These are phyloP conservation scores for Ailanthus altissimus DNA, from an alignment of 345 rosid species.

Conservation along the genomic window DNA sequence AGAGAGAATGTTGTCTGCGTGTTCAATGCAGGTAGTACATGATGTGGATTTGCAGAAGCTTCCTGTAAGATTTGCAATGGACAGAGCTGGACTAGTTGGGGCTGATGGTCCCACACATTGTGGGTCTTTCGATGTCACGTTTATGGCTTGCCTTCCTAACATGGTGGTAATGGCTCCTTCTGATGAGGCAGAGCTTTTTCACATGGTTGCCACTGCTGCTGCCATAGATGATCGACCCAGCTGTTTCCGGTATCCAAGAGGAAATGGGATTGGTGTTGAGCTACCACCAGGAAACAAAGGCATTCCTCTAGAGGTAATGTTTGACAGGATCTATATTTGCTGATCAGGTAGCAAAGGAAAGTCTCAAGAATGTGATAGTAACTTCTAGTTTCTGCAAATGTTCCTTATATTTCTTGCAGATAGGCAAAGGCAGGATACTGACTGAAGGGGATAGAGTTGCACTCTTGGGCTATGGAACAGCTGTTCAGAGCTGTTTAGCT, in stretches of 20 bases:
- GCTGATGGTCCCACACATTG: slow-evolving; percentile 99
- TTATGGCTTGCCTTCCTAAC: slow-evolving; percentile 98
- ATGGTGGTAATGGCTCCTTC: slow-evolving; percentile 99
- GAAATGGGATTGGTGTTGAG: slow-evolving; percentile 78
- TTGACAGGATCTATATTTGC: neutral
- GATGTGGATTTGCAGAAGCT: slow-evolving; percentile 95
- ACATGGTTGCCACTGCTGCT: slow-evolving; percentile 97
- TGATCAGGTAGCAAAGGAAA: neutral
- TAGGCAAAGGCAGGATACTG: slow-evolving; percentile 81
- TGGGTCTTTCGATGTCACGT: slow-evolving; percentile 93
- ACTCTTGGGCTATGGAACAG: slow-evolving; percentile 80
- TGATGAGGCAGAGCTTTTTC: slow-evolving; percentile 95
- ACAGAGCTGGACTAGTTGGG: slow-evolving; percentile 95
- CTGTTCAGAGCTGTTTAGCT: slow-evolving; percentile 85
- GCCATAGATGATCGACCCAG: slow-evolving; percentile 91
- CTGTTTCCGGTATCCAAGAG: slow-evolving; percentile 97
- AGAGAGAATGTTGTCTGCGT: slow-evolving; percentile 2
- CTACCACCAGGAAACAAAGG: slow-evolving; percentile 88
- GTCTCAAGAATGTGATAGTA: neutral
- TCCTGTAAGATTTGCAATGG: slow-evolving; percentile 98
- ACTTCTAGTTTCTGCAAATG: neutral
- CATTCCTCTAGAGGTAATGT: slow-evolving; percentile 69
- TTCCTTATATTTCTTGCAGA: slow-evolving; percentile 38
- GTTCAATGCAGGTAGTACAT: slow-evolving; percentile 70
- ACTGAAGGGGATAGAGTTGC: slow-evolving; percentile 93